Conservation (phyloP, 345 rosid species). For the Melaleuca quinquenervia region DNA sequence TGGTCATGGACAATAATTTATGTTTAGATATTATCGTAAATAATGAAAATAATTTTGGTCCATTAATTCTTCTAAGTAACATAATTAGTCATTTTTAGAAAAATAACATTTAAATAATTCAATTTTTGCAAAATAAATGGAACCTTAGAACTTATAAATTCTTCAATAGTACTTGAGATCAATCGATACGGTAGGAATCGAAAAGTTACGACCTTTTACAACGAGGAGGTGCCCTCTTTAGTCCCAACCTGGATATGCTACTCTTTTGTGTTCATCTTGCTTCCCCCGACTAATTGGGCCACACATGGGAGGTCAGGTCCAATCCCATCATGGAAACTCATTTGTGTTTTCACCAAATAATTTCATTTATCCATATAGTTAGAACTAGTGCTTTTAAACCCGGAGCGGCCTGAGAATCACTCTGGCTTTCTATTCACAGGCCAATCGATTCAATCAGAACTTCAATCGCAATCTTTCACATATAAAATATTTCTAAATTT, state of each 20-base stretch:
- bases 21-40: too few species aligned
- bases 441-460: too few species aligned
- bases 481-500: too few species aligned
- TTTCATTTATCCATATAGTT: not conserved
- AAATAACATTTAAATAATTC: too few species aligned
- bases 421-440: not conserved
- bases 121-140: too few species aligned
- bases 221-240: not conserved
- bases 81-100: too few species aligned
- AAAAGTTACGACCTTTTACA: not conserved
- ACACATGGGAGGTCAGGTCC: not conserved
- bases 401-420: not conserved
- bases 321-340: not conserved
- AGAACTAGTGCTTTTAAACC: not conserved
- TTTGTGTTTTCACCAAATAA: not conserved
- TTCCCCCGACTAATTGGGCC: not conserved
- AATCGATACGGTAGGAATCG: too few species aligned
- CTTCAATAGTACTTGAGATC: not conserved
- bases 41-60: too few species aligned
- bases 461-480: too few species aligned
- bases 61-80: too few species aligned
- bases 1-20: too few species aligned
- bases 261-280: not conserved
- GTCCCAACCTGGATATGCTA: not conserved
- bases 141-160: too few species aligned